A percentile compares a stretch with the other conserved stretches of the same genome.
Conservation (phyloP, 371 early-diverging fungal species). For the Circinella minor region DNA sequence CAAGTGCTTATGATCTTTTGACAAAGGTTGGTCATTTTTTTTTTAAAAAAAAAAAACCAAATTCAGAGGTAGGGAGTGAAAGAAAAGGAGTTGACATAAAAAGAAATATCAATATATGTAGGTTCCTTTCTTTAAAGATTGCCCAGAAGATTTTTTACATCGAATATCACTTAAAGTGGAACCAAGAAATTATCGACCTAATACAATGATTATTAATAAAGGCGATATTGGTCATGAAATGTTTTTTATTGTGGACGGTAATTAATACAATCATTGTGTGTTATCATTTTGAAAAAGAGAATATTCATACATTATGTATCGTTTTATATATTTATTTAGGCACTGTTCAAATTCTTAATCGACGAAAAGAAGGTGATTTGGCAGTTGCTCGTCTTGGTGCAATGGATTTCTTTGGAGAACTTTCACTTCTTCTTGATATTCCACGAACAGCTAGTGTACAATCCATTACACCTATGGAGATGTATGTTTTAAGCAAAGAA, state of each 20-base stretch:
- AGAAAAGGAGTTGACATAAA: too few relatives aligned
- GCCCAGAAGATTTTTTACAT: slow-evolving; percentile 59
- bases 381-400: slow-evolving; percentile 38
- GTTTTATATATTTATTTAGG: slow-evolving; percentile 25
- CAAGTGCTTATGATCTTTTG: slow-evolving; percentile 33
- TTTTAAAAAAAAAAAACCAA: background rate
- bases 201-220: slow-evolving; percentile 55
- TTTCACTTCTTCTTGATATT: slow-evolving; percentile 79
- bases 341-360: slow-evolving; percentile 36
- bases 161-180: slow-evolving; percentile 53
- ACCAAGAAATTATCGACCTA: slow-evolving; percentile 55
- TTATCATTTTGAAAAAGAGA: too few relatives aligned
- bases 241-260: slow-evolving; percentile 84
- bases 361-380: slow-evolving; percentile 8
- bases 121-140: slow-evolving; percentile 57
- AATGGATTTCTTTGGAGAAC: slow-evolving; percentile 79
- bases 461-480: slow-evolving; percentile 61
- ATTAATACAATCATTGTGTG: too few relatives aligned
- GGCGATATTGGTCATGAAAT: slow-evolving; percentile 80
- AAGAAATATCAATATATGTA: slow-evolving; percentile 13
- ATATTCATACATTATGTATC: background rate
- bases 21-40: slow-evolving; percentile 32
- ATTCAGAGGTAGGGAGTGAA: background rate
- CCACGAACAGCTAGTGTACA: slow-evolving; percentile 80
- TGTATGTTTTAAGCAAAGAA: slow-evolving; percentile 54